Percentiles rank a stretch among this genome's conserved stretches.
Evolutionary conservation across 257 asterid genomes (phyloP).

Genomic region (Phtheirospermum japonicum): DNA sequence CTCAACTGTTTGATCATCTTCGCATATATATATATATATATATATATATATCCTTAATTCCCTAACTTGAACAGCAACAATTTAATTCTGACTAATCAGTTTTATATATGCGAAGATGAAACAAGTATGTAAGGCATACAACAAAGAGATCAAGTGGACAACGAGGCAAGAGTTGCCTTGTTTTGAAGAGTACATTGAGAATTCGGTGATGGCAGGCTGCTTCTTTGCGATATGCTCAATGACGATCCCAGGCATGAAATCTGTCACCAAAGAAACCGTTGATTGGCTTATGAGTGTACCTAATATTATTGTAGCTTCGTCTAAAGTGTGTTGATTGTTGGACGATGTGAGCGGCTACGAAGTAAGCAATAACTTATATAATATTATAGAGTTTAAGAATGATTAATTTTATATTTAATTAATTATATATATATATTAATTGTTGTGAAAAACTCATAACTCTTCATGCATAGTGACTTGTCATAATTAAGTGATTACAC

Average conservation of each 20-base stretch:
- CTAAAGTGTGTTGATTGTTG: slow-evolving; percentile 5
- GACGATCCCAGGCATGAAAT: background rate
- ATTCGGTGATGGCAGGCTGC: background rate
- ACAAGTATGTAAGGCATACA: background rate
- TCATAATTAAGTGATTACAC: too few relatives aligned
- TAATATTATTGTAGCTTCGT: background rate
- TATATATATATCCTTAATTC: too few relatives aligned
- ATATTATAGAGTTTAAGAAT: too few relatives aligned
- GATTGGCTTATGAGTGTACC: slow-evolving; percentile 27
- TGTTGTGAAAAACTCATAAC: too few relatives aligned
- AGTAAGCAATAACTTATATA: too few relatives aligned
- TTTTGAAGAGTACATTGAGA: background rate
- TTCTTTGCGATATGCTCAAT: background rate
- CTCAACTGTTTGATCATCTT: too few relatives aligned
- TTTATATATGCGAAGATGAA: background rate
- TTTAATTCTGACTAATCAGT: too few relatives aligned
- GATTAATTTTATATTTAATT: too few relatives aligned
- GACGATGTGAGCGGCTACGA: slow-evolving; percentile 17
- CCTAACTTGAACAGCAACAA: too few relatives aligned
- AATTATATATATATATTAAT: too few relatives aligned
- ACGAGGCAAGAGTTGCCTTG: background rate
- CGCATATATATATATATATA: too few relatives aligned
- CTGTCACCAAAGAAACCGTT: background rate
- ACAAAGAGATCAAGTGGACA: background rate
- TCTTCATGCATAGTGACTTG: too few relatives aligned